Base-by-base conservation (phyloP, 2,329 filamentous ascomycete species). In the Hymenoscyphus fraxineus region DNA sequence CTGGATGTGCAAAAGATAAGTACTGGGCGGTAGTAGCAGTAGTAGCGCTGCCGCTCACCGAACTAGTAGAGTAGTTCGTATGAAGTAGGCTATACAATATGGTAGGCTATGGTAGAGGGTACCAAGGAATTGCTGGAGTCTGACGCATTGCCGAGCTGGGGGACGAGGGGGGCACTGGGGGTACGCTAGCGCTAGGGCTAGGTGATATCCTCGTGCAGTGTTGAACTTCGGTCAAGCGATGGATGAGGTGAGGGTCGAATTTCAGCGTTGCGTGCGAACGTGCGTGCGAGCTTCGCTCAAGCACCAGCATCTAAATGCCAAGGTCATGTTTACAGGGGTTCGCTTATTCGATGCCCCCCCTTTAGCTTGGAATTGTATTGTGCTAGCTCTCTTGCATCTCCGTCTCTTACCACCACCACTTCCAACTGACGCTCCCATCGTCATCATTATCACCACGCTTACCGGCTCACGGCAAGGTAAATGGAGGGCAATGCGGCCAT, bases 381-480 rank as follows among this genome's bases (percentile, higher is more conserved):
- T 54, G 19, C 47, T 27, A 6, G 7, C 19, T 22, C n/a, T 27
- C 19, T 54, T 51, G 44, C n/a, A 19, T 54, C 47, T 22, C 44
- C n/a, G 7, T 47, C 44, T 19, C 16, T 47, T n/a, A 10, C 47
- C 19, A 19, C 19, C 16, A 22, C 41, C 41, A 44, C 41, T 19
- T n/a, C 19, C 41, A 19, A 27, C 10, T 22, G 47, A 54, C 27
- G 47, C 47, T 22, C 47, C 22, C 19, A 54, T 54, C 47, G 22
- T 54, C 19, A 54, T 27, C 47, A 35, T 10, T 10, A 35, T 35
- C 35, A 10, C 9, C 35, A 6, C 4, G 19, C 47, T 54, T 54
- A 54, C 47, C 19, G 47, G n/a, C 47, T 54, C 47, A 54, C 47
- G 47, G 47, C 47, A 54, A 54, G 47, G 47, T 10, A 22, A 54